Percentiles rank a stretch among this genome's conserved stretches.
These are phyloP conservation scores for Ricinus communis DNA, from an alignment of 345 rosid species.

Conservation along the genomic window DNA sequence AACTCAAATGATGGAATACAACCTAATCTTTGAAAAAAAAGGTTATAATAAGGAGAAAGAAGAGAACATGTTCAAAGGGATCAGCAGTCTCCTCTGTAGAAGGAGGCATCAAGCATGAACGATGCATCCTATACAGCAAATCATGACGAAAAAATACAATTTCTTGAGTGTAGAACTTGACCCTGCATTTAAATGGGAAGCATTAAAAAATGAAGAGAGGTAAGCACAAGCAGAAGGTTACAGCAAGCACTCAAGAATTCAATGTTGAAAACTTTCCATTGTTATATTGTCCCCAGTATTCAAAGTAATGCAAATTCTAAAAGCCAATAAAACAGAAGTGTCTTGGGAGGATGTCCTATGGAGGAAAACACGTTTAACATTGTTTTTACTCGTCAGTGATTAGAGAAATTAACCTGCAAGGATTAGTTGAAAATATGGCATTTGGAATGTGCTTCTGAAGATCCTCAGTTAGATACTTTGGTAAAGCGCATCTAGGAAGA, in stretches of 20 bases:
- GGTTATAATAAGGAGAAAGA: neutral
- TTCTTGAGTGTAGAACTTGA: conserved; percentile 86
- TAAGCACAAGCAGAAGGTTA: conserved; percentile 4
- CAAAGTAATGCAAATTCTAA: neutral
- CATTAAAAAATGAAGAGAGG: conserved; percentile 1
- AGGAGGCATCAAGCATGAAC: conserved; percentile 84
- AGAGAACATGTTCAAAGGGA: conserved; percentile 76
- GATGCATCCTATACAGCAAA: conserved; percentile 86
- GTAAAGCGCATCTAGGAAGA: conserved; percentile 78
- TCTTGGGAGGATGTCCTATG: neutral
- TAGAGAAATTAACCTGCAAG: conserved; percentile 73
- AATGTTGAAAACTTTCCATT: neutral
- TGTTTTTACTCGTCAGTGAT: neutral
- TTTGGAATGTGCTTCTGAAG: conserved; percentile 60
- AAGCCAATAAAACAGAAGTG: neutral
- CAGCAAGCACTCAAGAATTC: neutral
- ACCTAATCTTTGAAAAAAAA: neutral
- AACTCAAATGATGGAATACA: conserved; percentile 4
- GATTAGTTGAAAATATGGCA: conserved; percentile 87
- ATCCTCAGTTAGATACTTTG: conserved; percentile 74
- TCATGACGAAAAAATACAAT: conserved; percentile 88
- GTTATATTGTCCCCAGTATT: neutral
- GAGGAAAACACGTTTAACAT: conserved; percentile 13
- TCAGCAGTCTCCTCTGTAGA: conserved; percentile 81
- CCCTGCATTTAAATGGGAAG: conserved; percentile 47